These are phyloP conservation scores for Cenchrus americanus DNA, from an alignment of 176 grass and related monocot species.

Conservation along the genomic window DNA sequence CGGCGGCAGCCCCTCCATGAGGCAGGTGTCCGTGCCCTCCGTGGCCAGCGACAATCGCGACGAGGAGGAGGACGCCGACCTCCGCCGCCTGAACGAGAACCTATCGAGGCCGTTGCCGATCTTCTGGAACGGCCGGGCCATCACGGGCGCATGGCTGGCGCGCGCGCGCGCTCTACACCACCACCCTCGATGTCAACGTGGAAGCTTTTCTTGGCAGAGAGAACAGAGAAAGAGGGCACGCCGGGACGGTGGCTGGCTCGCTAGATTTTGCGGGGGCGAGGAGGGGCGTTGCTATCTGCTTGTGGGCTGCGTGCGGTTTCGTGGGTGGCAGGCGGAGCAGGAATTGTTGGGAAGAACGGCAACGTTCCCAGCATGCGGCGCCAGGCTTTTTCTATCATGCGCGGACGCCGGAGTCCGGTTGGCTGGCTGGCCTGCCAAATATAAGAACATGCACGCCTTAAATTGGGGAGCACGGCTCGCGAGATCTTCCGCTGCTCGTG, in stretches of 20 bases:
- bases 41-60: slow-evolving; percentile 10
- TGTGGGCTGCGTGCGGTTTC: background rate
- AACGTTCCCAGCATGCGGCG: slow-evolving; percentile 13
- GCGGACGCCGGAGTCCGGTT: background rate
- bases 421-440: slow-evolving; percentile 2
- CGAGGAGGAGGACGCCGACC: slow-evolving; percentile 36
- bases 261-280: slow-evolving; percentile 42
- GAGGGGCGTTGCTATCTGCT: background rate
- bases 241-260: background rate
- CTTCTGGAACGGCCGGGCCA: slow-evolving; percentile 58
- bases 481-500: slow-evolving; percentile 25
- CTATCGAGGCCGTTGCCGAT: slow-evolving; percentile 60
- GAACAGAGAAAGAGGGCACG: background rate
- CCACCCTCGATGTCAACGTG: slow-evolving; percentile 33
- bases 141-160: slow-evolving; percentile 46
- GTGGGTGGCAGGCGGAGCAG: slow-evolving; percentile 1
- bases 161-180: background rate
- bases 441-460: background rate
- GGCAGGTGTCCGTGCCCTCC: slow-evolving; percentile 32
- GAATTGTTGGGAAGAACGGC: slow-evolving; percentile 31
- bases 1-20: slow-evolving; percentile 22
- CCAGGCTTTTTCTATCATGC: slow-evolving; percentile 1
- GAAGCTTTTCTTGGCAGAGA: slow-evolving; percentile 18
- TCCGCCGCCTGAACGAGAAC: slow-evolving; percentile 51
- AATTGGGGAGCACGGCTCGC: slow-evolving; percentile 1